phyloP scores from a whole-genome alignment of 805 yeast genomes.

The Vanderwaltozyma tropicalis region DNA sequence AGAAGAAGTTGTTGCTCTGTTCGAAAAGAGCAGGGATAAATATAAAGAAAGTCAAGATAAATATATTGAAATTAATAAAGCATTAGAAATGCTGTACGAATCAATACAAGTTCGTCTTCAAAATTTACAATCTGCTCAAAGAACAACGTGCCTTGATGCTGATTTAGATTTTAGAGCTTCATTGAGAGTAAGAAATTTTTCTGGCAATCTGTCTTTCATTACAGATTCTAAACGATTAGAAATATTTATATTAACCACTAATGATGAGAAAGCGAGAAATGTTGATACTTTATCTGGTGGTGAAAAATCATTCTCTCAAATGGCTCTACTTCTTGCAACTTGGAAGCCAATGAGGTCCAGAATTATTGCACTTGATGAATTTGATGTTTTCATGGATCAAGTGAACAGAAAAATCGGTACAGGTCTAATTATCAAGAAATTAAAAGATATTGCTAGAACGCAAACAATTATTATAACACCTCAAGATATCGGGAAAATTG shows the following conservation, averaged over 20 bases:
- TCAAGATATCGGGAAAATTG: conserved; percentile 61
- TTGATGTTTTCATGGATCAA: conserved; percentile 96
- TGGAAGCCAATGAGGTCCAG: conserved; percentile 90
- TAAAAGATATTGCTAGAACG: conserved; percentile 47
- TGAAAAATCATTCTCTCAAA: conserved; percentile 88
- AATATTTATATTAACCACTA: conserved; percentile 52
- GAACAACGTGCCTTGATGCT: conserved; percentile 38
- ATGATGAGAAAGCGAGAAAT: conserved; percentile 48
- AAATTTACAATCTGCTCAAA: conserved; percentile 33
- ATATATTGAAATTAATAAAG: conserved; percentile 28
- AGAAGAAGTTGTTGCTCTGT: conserved; percentile 43
- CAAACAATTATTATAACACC: conserved; percentile 94
- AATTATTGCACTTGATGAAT: conserved; percentile 87
- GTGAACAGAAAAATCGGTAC: conserved; percentile 77
- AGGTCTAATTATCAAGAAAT: conserved; percentile 57
- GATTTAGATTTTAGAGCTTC: conserved; percentile 49
- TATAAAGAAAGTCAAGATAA: conserved; percentile 35
- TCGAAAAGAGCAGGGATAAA: conserved; percentile 34
- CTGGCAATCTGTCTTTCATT: conserved; percentile 62
- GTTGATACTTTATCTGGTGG: conserved; percentile 91
- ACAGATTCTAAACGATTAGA: conserved; percentile 39
- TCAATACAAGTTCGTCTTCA: conserved; percentile 37
- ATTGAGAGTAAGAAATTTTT: conserved; percentile 55
- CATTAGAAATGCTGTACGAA: conserved; percentile 24
- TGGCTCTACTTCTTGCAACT: conserved; percentile 74